phyloP scores from a whole-genome alignment of 306 rosid species.

The Fagus sylvatica region DNA sequence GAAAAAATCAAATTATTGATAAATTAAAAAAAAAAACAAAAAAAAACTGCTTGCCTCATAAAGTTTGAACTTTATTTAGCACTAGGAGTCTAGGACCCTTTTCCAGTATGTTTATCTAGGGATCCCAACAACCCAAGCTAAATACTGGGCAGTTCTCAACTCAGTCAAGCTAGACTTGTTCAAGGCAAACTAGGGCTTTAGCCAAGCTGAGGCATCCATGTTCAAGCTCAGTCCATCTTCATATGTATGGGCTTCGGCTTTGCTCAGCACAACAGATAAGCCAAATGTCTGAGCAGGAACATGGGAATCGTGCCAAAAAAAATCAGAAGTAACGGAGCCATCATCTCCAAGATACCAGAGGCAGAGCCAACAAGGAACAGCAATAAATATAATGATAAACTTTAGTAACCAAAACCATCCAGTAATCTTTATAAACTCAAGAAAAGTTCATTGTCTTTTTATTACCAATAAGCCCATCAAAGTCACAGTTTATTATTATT shows the following conservation, averaged over 20 bases:
- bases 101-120: constrained; percentile 7
- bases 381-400: background rate
- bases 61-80: constrained; percentile 10
- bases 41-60: background rate
- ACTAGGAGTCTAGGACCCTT: constrained; percentile 19
- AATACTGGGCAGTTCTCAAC: constrained; percentile 7
- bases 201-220: background rate
- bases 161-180: constrained; percentile 8
- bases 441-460: background rate
- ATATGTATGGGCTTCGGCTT: background rate
- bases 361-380: constrained; percentile 6
- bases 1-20: constrained; percentile 12
- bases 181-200: constrained; percentile 19
- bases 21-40: background rate
- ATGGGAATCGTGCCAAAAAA: constrained; percentile 12
- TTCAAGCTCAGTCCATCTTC: constrained; percentile 1
- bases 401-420: background rate
- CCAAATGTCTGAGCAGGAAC: constrained; percentile 19
- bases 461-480: background rate
- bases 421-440: background rate
- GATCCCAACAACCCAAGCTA: constrained; percentile 22
- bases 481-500: background rate
- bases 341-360: background rate
- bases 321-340: background rate
- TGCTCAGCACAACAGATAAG: constrained; percentile 17